Percentiles rank a stretch among this genome's conserved stretches.
phyloP scores from a whole-genome alignment of 257 asterid genomes.

The Gentiana dahurica region DNA sequence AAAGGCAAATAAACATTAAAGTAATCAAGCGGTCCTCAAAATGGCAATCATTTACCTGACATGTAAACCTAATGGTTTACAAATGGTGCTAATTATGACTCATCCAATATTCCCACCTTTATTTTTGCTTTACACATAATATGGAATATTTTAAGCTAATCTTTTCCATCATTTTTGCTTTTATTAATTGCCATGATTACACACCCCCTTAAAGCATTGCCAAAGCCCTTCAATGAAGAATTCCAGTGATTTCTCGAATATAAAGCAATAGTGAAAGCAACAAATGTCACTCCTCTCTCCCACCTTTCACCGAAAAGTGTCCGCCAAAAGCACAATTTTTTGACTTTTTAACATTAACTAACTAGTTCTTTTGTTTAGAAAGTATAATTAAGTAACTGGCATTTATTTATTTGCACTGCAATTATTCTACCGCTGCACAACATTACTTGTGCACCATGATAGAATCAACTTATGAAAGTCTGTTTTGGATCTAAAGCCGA shows the following conservation, averaged over 20 bases:
- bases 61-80: slow-evolving; percentile 17
- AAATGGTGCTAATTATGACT: slow-evolving; percentile 14
- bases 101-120: slow-evolving; percentile 31
- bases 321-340: slow-evolving; percentile 33
- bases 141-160: slow-evolving; percentile 14
- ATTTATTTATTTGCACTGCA: no score
- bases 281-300: slow-evolving; percentile 16
- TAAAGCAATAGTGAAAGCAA: slow-evolving; percentile 14
- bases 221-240: slow-evolving; percentile 19
- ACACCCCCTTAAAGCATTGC: slow-evolving; percentile 58
- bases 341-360: slow-evolving; percentile 22
- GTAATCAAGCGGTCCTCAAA: slow-evolving; percentile 11
- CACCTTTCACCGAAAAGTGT: slow-evolving; percentile 82
- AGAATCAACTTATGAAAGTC: no score
- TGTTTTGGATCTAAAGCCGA: no score
- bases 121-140: slow-evolving; percentile 42
- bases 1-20: neutral
- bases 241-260: slow-evolving; percentile 21
- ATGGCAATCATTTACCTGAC: slow-evolving; percentile 18
- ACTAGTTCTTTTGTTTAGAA: neutral
- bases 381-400: no score
- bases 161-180: slow-evolving; percentile 28
- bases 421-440: no score
- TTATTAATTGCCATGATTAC: slow-evolving; percentile 55
- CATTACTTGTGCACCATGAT: no score